Base-by-base conservation (phyloP, 2,329 filamentous ascomycete genomes). In the Sporothrix brunneoviolacea region DNA sequence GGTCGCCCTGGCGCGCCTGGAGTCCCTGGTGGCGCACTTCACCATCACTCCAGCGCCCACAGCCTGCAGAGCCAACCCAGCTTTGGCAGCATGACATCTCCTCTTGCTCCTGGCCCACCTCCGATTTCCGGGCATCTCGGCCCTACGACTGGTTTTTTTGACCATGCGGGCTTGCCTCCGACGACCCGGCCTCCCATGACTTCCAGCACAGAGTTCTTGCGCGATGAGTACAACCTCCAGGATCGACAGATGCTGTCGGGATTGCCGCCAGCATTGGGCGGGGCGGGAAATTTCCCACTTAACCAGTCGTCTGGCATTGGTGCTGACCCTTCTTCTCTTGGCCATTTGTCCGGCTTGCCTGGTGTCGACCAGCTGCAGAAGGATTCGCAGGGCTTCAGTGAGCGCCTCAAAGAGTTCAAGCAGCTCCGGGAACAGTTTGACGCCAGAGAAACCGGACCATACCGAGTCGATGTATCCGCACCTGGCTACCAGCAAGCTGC, bases 41-140 rank as follows among this genome's bases (percentile, higher is more conserved):
- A 97, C 61, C 93, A 97, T 63, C 91, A 97, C 63, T 91, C 89
- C 1, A 97, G 91, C 63, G 88, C 89, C 8, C 91, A 97, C 59
- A 97, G 91, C 63, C 77, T 98, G 53, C 93, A 98, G 63, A 96
- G 90, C 64, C 93, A 98, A 68, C 91, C 91, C 19, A 97, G 91
- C 69, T 96, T 93, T 64, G 89, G 91, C 16, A 96, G 87, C 68
- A 94, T 98, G 58, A 83, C 88, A 3, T 94, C 90, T n/a, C 90
- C 91, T 2, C 80, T 85, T 52, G 82, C 81, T 10, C 82, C 74
- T 60, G 69, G 64, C 15, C 66, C 70, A 36, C 74, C 65, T 74
- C 62, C 79, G 63, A 68, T 75, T 5, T 71, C 79, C 9, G 79
- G 76, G 2, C 74, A 77, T 13, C 75, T 83, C 44, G 78, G 80